Conservation (phyloP, 306 rosid genomes). For the Vicia sativa region DNA sequence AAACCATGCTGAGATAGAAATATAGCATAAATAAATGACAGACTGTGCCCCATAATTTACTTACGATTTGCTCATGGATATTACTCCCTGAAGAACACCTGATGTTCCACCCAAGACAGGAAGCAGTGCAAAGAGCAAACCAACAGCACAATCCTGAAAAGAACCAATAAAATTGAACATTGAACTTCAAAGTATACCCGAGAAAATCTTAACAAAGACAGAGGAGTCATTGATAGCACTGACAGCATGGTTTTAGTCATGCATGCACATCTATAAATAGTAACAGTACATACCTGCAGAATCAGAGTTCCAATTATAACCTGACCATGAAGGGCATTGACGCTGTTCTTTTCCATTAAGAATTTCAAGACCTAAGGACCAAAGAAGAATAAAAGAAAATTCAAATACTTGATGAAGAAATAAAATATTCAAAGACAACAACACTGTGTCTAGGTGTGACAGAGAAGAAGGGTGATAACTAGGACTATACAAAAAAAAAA, state of each 20-base stretch:
- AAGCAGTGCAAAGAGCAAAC: conserved; percentile 94
- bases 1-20: conserved; percentile 21
- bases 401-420: conserved; percentile 7
- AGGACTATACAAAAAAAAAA: background rate
- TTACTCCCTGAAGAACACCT: conserved; percentile 90
- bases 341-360: conserved; percentile 84
- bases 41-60: conserved; percentile 37
- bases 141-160: conserved; percentile 93
- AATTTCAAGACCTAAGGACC: conserved; percentile 78
- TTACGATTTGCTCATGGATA: conserved; percentile 92
- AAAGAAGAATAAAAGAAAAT: conserved; percentile 39
- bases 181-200: conserved; percentile 19
- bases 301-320: conserved; percentile 92
- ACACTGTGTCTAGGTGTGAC: conserved; percentile 11
- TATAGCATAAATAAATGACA: conserved; percentile 18
- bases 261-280: conserved; percentile 1
- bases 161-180: conserved; percentile 31
- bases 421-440: conserved; percentile 30
- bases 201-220: conserved; percentile 13
- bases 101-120: conserved; percentile 94
- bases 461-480: conserved; percentile 6
- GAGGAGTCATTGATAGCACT: conserved; percentile 19
- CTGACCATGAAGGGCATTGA: conserved; percentile 89
- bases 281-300: conserved; percentile 63
- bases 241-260: conserved; percentile 26